Evolutionary conservation across 108 stramenopile species (phyloP).

Genomic region (Cyclotella cryptica): DNA sequence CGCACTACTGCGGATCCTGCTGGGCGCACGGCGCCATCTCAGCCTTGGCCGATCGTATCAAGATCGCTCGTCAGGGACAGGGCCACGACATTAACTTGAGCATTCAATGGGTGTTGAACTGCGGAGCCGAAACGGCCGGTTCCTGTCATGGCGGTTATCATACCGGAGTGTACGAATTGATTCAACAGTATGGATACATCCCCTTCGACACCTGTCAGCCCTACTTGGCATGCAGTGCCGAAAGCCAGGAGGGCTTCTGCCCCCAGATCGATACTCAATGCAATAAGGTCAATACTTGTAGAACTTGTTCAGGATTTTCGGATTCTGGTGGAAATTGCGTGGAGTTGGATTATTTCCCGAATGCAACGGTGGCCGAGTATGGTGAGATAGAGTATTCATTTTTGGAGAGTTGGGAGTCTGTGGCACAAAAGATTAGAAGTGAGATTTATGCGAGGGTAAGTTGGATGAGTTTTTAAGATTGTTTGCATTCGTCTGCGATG

Average conservation of each 20-base stretch:
- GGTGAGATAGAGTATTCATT: constrained; percentile 57
- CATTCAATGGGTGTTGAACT: constrained; percentile 90
- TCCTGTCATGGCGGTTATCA: constrained; percentile 79
- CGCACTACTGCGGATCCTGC: constrained; percentile 59
- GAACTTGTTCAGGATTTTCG: constrained; percentile 85
- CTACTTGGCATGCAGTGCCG: constrained; percentile 87
- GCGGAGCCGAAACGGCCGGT: constrained; percentile 69
- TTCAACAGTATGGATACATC: constrained; percentile 56
- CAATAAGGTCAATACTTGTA: constrained; percentile 70
- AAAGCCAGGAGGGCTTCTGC: constrained; percentile 83
- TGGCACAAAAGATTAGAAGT: constrained; percentile 60
- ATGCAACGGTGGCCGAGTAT: constrained; percentile 93
- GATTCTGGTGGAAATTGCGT: constrained; percentile 70
- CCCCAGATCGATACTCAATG: constrained; percentile 83
- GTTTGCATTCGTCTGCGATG: no score
- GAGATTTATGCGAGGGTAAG: constrained; percentile 68
- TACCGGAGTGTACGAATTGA: constrained; percentile 77
- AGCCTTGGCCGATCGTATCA: constrained; percentile 90
- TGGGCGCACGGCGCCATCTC: constrained; percentile 81
- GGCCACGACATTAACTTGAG: constrained; percentile 69
- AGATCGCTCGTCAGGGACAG: constrained; percentile 82
- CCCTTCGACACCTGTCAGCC: constrained; percentile 69
- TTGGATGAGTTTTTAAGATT: neutral
- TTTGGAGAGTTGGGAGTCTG: constrained; percentile 17
- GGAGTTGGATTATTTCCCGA: constrained; percentile 80